phyloP scores from a whole-genome alignment of 192 early-diverging fungal genomes.

The Borealophlyctis nickersoniae region DNA sequence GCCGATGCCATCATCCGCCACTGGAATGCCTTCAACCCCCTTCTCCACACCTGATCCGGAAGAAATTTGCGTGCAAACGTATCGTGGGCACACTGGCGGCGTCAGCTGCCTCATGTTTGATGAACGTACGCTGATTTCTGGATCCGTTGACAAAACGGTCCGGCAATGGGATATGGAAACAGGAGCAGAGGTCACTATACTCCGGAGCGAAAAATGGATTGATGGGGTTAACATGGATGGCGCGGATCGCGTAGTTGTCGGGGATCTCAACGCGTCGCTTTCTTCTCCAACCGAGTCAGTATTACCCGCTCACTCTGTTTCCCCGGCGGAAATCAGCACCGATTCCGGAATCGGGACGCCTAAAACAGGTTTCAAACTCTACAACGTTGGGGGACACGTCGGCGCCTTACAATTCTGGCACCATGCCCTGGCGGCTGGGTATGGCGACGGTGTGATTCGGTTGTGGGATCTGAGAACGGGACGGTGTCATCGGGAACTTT shows the following conservation, averaged over 20 bases:
- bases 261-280: conserved; percentile 2
- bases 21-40: conserved; percentile 15
- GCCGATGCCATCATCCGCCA: conserved; percentile 17
- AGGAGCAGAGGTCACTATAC: conserved; percentile 27
- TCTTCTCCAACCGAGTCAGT: background rate
- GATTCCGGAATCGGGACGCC: background rate
- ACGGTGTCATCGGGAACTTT: conserved; percentile 35
- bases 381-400: conserved; percentile 27
- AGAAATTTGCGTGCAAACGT: conserved; percentile 29
- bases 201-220: conserved; percentile 30
- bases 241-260: conserved; percentile 24
- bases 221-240: conserved; percentile 22
- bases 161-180: conserved; percentile 44
- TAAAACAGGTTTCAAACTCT: conserved; percentile 19
- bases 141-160: conserved; percentile 41
- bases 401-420: conserved; percentile 41
- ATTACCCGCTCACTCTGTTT: background rate
- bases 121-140: conserved; percentile 28
- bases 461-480: conserved; percentile 41
- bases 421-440: conserved; percentile 41
- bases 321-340: background rate
- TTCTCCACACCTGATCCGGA: conserved; percentile 17
- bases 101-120: conserved; percentile 43
- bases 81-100: conserved; percentile 36
- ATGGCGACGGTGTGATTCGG: conserved; percentile 43